These are phyloP conservation scores for Musa itinerans DNA, from an alignment of 176 grass and related monocot genomes.

Conservation along the genomic window DNA sequence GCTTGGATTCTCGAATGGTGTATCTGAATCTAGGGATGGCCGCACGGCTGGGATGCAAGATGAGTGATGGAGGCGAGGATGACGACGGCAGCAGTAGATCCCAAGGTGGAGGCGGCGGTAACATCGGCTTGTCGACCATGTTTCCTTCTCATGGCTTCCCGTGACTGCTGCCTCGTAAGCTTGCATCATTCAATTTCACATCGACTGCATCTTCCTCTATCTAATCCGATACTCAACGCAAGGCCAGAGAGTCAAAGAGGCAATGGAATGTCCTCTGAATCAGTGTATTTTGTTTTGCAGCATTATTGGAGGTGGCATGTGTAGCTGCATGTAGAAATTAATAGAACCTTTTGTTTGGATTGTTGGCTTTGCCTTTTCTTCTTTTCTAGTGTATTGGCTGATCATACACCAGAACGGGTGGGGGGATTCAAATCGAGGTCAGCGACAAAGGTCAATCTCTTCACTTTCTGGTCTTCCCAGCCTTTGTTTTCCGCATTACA, in stretches of 20 bases:
- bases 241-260: not conserved
- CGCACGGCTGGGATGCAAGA: constrained; percentile 47
- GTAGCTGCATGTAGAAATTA: not conserved
- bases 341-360: not conserved
- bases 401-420: constrained; percentile 12
- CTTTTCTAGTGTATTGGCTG: not conserved
- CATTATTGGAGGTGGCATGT: too few relatives aligned
- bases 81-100: constrained; percentile 43
- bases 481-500: not conserved
- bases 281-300: not conserved
- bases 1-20: constrained; percentile 3
- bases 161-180: constrained; percentile 25
- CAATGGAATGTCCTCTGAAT: not conserved
- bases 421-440: not conserved
- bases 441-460: not conserved
- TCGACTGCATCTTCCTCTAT: not conserved
- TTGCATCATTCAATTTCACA: not conserved
- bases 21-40: constrained; percentile 95
- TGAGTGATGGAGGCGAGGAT: constrained; percentile 42
- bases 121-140: constrained; percentile 39
- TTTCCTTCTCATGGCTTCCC: constrained; percentile 74
- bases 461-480: not conserved
- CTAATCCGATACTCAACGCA: constrained; percentile 38
- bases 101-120: constrained; percentile 21
- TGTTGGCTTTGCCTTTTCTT: not conserved